These are phyloP conservation scores for Penicillium sp. DNA, from an alignment of 2,329 filamentous ascomycete species.

Conservation along the genomic window DNA sequence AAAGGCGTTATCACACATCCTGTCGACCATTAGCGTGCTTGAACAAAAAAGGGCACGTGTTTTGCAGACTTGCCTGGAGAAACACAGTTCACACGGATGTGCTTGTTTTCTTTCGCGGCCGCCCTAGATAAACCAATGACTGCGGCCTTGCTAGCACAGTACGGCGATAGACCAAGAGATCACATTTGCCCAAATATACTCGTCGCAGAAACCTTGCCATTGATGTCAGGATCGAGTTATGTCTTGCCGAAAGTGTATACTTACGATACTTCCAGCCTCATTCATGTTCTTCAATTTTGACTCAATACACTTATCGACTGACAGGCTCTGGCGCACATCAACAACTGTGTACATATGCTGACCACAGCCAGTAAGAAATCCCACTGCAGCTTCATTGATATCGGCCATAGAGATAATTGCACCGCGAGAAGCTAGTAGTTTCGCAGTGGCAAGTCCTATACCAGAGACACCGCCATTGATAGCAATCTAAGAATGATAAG, in stretches of 20 bases:
- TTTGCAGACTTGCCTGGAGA: constrained; percentile 6
- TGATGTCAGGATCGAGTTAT: too few relatives aligned
- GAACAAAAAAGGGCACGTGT: too few relatives aligned
- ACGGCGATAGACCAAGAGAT: constrained; percentile 31
- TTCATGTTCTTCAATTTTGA: constrained; percentile 21
- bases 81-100: constrained; percentile 37
- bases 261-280: constrained; percentile 36
- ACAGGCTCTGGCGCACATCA: constrained; percentile 27
- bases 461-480: constrained; percentile 14
- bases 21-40: too few relatives aligned
- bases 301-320: constrained; percentile 37
- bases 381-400: constrained; percentile 39
- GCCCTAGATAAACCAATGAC: constrained; percentile 46
- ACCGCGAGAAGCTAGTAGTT: constrained; percentile 10
- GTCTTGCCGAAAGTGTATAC: constrained; percentile 2
- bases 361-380: constrained; percentile 1
- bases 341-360: constrained; percentile 15
- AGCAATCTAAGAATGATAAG: constrained; percentile 5
- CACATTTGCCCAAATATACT: constrained; percentile 17
- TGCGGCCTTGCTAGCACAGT: constrained; percentile 47
- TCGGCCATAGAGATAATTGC: constrained; percentile 46
- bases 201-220: constrained; percentile 10
- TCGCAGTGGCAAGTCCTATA: constrained; percentile 14
- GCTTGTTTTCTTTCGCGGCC: constrained; percentile 35
- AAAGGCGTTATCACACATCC: constrained; percentile 16